These are phyloP conservation scores for Gossypium thurberi DNA, from an alignment of 345 rosid genomes.

Conservation along the genomic window DNA sequence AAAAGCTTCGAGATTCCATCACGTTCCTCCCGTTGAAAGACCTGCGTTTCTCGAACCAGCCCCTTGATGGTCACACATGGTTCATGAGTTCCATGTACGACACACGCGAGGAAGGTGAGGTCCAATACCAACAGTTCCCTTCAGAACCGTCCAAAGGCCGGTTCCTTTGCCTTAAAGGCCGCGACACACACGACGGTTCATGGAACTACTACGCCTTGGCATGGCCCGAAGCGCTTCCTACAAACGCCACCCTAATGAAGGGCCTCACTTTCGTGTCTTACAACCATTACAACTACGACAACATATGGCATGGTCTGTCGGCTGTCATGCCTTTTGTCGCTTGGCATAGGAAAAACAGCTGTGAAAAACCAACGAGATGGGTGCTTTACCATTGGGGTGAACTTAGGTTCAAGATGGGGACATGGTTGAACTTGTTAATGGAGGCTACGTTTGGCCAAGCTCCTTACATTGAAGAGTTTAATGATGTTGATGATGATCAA, in stretches of 20 bases:
- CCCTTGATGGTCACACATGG: slow-evolving; percentile 62
- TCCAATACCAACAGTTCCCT: slow-evolving; percentile 61
- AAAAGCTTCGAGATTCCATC: slow-evolving; percentile 45
- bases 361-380: slow-evolving; percentile 51
- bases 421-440: slow-evolving; percentile 38
- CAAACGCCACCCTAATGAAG: slow-evolving; percentile 36
- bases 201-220: slow-evolving; percentile 70
- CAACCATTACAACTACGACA: slow-evolving; percentile 57
- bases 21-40: slow-evolving; percentile 68
- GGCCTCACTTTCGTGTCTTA: slow-evolving; percentile 65
- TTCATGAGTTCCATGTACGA: slow-evolving; percentile 71
- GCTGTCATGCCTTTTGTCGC: slow-evolving; percentile 51
- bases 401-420: slow-evolving; percentile 41
- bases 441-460: slow-evolving; percentile 36
- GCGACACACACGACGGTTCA: slow-evolving; percentile 53
- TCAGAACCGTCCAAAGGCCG: slow-evolving; percentile 43
- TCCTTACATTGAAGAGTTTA: slow-evolving; percentile 27
- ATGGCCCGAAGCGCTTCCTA: slow-evolving; percentile 54
- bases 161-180: slow-evolving; percentile 63
- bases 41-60: slow-evolving; percentile 36
- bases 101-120: slow-evolving; percentile 52
- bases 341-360: slow-evolving; percentile 50
- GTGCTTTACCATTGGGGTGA: slow-evolving; percentile 72
- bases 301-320: slow-evolving; percentile 69
- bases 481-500: slow-evolving; percentile 18